These are phyloP conservation scores for Helotiales sp. DNA, from an alignment of 2,329 filamentous ascomycete species.

Conservation along the genomic window DNA sequence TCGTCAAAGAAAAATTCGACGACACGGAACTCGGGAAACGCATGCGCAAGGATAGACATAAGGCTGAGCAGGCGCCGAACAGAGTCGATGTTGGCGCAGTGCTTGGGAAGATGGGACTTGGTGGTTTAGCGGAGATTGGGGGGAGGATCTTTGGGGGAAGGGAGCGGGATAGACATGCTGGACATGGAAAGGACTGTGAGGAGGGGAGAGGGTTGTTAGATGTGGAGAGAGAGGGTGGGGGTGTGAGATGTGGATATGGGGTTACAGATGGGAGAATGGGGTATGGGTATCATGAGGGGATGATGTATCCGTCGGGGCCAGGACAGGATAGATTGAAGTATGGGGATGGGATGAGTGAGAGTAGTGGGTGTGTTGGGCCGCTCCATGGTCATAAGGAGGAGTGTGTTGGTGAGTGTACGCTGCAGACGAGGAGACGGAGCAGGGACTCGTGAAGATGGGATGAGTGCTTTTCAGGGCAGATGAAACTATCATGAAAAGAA, in stretches of 20 bases:
- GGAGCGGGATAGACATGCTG: not conserved
- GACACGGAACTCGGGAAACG: slow-evolving; percentile 17
- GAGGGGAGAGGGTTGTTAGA: slow-evolving; percentile 12
- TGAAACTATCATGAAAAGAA: not conserved
- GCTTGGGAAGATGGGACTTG: slow-evolving; percentile 6
- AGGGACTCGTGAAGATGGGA: not conserved
- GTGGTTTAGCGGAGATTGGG: slow-evolving; percentile 10
- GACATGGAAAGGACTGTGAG: slow-evolving; percentile 5
- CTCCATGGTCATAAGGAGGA: slow-evolving; percentile 18
- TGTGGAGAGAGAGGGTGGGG: not conserved
- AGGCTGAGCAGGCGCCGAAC: slow-evolving; percentile 8
- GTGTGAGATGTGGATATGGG: not conserved
- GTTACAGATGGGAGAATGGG: not conserved
- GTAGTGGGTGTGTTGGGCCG: slow-evolving; percentile 22
- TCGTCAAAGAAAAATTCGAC: slow-evolving; percentile 18
- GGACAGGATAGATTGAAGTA: slow-evolving; percentile 6
- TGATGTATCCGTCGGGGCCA: slow-evolving; percentile 5
- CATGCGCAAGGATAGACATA: not conserved
- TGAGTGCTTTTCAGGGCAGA: not conserved
- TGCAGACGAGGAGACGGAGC: slow-evolving; percentile 17
- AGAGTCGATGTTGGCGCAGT: not conserved
- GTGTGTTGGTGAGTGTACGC: slow-evolving; percentile 14
- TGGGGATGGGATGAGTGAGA: slow-evolving; percentile 24
- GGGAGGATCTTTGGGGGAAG: slow-evolving; percentile 5
- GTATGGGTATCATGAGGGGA: slow-evolving; percentile 19